Conservation (phyloP, 345 rosid genomes). For the Garcia nutans region DNA sequence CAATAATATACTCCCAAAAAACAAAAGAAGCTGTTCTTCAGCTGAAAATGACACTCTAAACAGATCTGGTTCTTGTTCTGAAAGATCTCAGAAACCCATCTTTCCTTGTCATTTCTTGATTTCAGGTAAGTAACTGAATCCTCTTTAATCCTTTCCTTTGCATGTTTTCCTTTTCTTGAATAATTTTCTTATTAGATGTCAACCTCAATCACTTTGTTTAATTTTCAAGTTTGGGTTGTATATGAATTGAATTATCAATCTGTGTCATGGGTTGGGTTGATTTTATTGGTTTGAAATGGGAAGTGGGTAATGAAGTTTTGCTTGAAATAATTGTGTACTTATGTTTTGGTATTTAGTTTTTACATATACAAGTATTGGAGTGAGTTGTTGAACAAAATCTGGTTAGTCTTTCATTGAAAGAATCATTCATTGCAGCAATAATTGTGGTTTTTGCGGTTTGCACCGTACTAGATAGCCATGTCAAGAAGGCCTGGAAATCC, state of each 20-base stretch:
- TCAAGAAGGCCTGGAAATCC: conserved; percentile 67
- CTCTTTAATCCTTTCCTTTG: not conserved
- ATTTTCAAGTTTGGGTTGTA: not conserved
- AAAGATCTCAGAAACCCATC: not conserved
- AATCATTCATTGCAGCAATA: not conserved
- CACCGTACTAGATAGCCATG: conserved; percentile 28
- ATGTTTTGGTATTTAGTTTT: not conserved
- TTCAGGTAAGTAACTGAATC: not conserved
- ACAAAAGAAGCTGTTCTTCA: not conserved
- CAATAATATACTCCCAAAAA: not conserved
- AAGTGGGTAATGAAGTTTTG: not conserved
- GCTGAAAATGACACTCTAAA: not conserved
- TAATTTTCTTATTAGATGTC: not conserved
- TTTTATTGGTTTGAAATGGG: not conserved
- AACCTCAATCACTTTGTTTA: not conserved
- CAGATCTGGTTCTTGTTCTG: conserved; percentile 9
- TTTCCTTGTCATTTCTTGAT: not conserved
- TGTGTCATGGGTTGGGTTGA: not conserved
- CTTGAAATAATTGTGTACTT: not conserved
- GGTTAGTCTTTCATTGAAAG: not conserved
- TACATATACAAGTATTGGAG: not conserved
- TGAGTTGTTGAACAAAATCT: not conserved
- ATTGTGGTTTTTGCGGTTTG: conserved; percentile 14
- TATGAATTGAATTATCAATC: too few relatives aligned
- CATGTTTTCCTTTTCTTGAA: not conserved